Conservation (phyloP, 352 stramenopile species). For the Elongisporangium senticosum region DNA sequence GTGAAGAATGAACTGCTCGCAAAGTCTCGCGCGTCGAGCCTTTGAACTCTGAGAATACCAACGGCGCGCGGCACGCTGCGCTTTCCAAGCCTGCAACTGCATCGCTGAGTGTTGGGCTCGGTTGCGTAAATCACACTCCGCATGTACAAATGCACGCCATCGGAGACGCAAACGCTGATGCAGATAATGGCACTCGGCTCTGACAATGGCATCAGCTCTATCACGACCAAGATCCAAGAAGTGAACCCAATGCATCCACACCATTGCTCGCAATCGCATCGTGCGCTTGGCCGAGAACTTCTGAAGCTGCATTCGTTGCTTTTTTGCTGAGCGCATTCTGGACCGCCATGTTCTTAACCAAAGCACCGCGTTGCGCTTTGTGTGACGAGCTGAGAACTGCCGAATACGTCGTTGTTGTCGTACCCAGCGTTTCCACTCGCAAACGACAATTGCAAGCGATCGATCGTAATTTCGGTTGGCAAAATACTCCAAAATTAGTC, state of each 20-base stretch:
- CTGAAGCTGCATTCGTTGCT: neutral
- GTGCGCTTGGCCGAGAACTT: neutral
- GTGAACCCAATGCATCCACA: neutral
- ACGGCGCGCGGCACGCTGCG: conserved; percentile 4
- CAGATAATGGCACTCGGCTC: neutral
- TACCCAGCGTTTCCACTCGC: neutral
- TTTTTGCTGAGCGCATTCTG: neutral
- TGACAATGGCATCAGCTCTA: neutral
- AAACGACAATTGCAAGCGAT: conserved; percentile 17
- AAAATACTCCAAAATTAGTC: conserved; percentile 36
- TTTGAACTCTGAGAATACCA: conserved; percentile 19
- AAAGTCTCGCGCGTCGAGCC: conserved; percentile 8
- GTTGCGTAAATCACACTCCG: neutral
- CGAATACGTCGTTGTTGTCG: neutral
- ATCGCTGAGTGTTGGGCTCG: neutral
- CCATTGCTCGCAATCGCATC: neutral
- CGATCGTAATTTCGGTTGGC: conserved; percentile 21
- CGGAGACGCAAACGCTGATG: neutral
- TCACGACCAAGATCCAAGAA: neutral
- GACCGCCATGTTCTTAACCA: neutral
- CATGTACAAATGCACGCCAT: neutral
- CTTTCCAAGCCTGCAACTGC: neutral
- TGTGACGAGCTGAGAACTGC: neutral
- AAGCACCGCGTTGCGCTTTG: neutral
- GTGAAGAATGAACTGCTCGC: conserved; percentile 22